Evolutionary conservation across 805 yeast genomes (phyloP), one percentile per base, ranked within the genome.

Genomic region (Candida berthetii): DNA sequence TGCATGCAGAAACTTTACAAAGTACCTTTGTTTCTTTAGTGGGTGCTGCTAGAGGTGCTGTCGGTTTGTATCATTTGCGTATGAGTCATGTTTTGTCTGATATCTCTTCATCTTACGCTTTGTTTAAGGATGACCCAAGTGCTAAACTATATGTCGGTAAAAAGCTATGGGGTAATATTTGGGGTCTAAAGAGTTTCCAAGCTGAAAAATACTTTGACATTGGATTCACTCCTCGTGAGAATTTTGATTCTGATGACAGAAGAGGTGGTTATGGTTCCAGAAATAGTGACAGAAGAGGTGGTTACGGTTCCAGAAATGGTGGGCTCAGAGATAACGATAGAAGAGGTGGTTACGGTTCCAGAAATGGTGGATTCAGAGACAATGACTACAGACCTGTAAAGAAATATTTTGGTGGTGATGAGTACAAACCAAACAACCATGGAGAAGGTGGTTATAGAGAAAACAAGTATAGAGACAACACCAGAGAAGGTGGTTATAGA

Each of bases 11-110:
- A 2, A 11, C 15, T 22, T n/a, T 34, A 7, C 25, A 34, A 34
- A 7, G 13, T 34, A 11, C 10, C 15, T 34, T n/a, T 22, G 13
- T 7, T 8, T 19, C 27, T 20, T 22, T 20, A 20, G 7, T 18
- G 14, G 36, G 36, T 9, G 7, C 25, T 22, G 17, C 19, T 17
- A 22, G 36, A 19, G 55, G 68, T 15, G 52, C 59, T 31, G 45
- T 56, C 18, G 55, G 54, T 24, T 57, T 55, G 41, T 62, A 65
- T 42, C 57, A 58, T 19, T 50, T 70, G 32, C 50, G 61, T 40
- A 54, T 57, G 37, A 49, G 50, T 10, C 59, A 52, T 15, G 44
- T 64, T 16, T 53, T 68, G 20, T 52, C 54, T 17, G 72, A 68
- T 43, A 48, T 62, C 25, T 51, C 61, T 19, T 50, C 39, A 46